phyloP scores from a whole-genome alignment of 2,329 filamentous ascomycete genomes.

The Xylaria sp. region DNA sequence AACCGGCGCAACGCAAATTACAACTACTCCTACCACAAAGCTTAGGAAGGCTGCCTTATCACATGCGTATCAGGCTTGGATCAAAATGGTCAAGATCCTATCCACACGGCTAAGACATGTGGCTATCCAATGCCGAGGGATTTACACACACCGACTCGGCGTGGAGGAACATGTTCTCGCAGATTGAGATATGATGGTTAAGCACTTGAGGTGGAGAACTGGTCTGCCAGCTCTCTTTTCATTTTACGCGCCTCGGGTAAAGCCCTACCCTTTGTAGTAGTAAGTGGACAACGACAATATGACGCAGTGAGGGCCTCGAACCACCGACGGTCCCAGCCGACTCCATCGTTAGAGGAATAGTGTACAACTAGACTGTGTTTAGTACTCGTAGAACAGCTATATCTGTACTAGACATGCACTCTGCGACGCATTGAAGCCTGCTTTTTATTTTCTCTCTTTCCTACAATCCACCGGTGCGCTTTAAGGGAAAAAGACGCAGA shows the following conservation, averaged over 20 bases:
- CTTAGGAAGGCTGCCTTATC: background rate
- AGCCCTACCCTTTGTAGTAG: constrained; percentile 29
- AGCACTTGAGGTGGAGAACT: constrained; percentile 20
- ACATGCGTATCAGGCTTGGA: background rate
- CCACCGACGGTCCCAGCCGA: constrained; percentile 13
- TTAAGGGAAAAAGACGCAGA: background rate
- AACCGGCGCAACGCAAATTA: too few relatives aligned
- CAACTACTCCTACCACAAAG: background rate
- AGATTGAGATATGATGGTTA: constrained; percentile 3
- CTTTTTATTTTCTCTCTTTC: background rate
- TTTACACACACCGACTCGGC: background rate
- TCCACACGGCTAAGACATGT: background rate
- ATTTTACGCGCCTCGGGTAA: background rate
- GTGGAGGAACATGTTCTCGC: constrained; percentile 5
- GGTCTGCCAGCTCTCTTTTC: constrained; percentile 11
- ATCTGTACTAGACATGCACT: background rate
- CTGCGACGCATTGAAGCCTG: background rate
- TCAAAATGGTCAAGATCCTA: background rate
- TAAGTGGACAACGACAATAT: constrained; percentile 33
- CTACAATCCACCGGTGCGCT: background rate
- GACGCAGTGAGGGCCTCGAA: constrained; percentile 14
- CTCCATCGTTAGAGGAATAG: constrained; percentile 6
- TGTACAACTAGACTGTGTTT: constrained; percentile 2
- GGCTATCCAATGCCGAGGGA: background rate
- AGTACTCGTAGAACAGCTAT: background rate